Percentiles rank a stretch among this genome's conserved stretches.
Conservation (phyloP, 257 asterid genomes). For the Plectranthus barbatus region DNA sequence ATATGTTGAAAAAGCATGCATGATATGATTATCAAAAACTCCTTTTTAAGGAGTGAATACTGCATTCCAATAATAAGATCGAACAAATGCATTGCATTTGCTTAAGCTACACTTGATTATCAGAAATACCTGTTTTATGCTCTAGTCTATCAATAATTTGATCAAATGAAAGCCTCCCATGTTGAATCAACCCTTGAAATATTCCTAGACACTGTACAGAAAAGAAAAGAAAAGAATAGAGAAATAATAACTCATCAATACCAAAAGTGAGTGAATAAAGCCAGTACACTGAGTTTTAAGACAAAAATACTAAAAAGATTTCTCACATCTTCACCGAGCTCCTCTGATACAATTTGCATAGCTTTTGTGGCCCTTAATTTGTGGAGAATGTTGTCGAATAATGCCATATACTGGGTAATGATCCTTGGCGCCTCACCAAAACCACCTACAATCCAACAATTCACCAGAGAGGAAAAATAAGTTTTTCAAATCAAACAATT, state of each 20-base stretch:
- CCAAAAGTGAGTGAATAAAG: slow-evolving; percentile 1
- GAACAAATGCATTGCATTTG: not conserved
- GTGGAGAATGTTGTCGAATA: slow-evolving; percentile 65
- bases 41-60: not conserved
- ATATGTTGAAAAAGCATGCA: not conserved
- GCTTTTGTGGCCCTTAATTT: slow-evolving; percentile 69
- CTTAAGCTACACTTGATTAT: not conserved
- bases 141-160: slow-evolving; percentile 57
- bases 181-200: slow-evolving; percentile 72
- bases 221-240: slow-evolving; percentile 2
- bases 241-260: not conserved
- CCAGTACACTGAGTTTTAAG: not conserved
- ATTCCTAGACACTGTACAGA: slow-evolving; percentile 49
- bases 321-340: slow-evolving; percentile 66
- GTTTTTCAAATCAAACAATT: not conserved
- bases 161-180: slow-evolving; percentile 73
- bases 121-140: slow-evolving; percentile 29
- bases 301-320: not conserved
- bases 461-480: not conserved
- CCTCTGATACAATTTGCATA: slow-evolving; percentile 57
- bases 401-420: slow-evolving; percentile 53
- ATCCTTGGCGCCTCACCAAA: slow-evolving; percentile 43
- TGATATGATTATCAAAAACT: not conserved
- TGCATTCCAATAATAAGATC: not conserved
- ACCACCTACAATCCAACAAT: slow-evolving; percentile 30